Base-by-base conservation (phyloP, 805 yeast genomes). In the Zygosaccharomyces pseudorouxii region DNA sequence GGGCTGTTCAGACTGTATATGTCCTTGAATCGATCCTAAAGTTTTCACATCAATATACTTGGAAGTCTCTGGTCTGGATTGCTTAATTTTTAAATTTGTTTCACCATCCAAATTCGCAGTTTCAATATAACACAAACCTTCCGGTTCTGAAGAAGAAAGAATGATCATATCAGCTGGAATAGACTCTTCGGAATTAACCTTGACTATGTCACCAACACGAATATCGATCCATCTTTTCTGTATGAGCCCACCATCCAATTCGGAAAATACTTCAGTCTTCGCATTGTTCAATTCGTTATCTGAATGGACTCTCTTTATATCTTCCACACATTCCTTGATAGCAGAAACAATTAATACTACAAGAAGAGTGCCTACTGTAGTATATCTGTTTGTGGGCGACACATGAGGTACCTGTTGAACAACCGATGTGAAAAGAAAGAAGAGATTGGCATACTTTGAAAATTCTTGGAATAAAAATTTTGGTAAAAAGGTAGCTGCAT, bases 61-160 rank as follows among this genome's bases (percentile, higher is more conserved):
- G 3, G 88, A 76, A 0, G 99, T 93, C 59, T 89, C 96, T 1
- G 78, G 72, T 45, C 76, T 75, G 1, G 97, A 81, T 65, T 93
- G 98, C 62, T 95, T 95, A 63, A 93, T 93, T 63, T 93, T 93
- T 59, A 93, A 75, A 65, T 93, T 93, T 0, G 99, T 95, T 67
- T 93, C 99, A 49, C 99, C 99, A 68, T 93, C 99, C 56, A 93
- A 73, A 61, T 93, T 93, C 0, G 99, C 96, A 1, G 99, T 93
- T 68, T 93, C 99, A 48, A 95, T 88, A 60, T 93, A 93, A 66
- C 99, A 95, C 52, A 93, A 74, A 2, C 99, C 99, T 68, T 92
- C 98, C 0, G 99, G 99, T 67, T 93, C 99, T 0, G 98, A 92
- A 0, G 97, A 89, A 20, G 93, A 81, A 29, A 93, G 64, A 14